Base-by-base conservation (phyloP, 495 filamentous ascomycete genomes). In the Aspergillus baeticus region DNA sequence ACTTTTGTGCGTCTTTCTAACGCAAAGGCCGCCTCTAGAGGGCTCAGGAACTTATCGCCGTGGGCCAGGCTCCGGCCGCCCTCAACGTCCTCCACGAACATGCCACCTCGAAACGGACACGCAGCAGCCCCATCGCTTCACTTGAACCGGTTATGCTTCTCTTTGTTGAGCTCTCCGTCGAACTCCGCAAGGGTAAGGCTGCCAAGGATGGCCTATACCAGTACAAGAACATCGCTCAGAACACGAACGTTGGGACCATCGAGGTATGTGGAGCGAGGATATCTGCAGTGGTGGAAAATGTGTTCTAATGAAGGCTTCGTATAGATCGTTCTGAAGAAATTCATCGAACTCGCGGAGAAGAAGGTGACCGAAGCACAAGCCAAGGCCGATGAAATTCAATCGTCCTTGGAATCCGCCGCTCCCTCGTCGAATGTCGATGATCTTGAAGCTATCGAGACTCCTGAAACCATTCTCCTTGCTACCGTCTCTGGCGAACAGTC, bases 211-310 rank as follows among this genome's bases (percentile, higher is more conserved):
- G 94, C 47, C 81, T 98, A 26, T 98, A 98, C 67, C 92, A 96
- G 65, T 98, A 98, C 83, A 98, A 98, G 83, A 98, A 98, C 70
- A 96, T 96, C 62, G 90, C 91, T 44, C 94, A 98, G 75, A 98
- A 98, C 77, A 96, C 93, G 62, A 98, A 96, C 65, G 92, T 98
- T 51, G 91, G 86, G 63, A 98, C 95, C 34, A 98, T 98, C 71
- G 94, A 98, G 84, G 88, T 91, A 79, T 23, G 42, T 22, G 55
- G 45, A 45, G 26, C 26, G 4, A 4, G 26, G 26, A 29, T 4
- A 29, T 8, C 26, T 29, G 26, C 26, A 18, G 38, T 26, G 11
- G 23, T 5, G 11, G 1, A n/a, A 34, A 21, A 11, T 17, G 21
- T 15, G 6, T 29, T 15, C n/a, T 47, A 47, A 34, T 47, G 17